Percentiles rank a stretch among this genome's conserved stretches.
Conservation (phyloP, 1,139 yeast species). For the Protomyces inouyei region DNA sequence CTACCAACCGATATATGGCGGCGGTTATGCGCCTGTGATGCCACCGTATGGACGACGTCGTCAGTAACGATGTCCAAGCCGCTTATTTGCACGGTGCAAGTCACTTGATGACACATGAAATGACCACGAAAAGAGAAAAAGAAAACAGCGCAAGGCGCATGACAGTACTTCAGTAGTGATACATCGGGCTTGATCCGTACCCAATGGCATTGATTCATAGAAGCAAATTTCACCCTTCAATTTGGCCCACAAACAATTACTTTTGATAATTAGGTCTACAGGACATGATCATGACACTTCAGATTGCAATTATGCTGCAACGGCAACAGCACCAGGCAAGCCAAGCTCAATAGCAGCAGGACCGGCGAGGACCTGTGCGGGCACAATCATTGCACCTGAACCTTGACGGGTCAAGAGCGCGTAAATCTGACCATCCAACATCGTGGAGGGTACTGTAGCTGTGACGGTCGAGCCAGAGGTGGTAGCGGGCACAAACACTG, state of each 20-base stretch:
- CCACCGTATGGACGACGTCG: background rate
- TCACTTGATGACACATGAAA: no score
- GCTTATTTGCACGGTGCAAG: no score
- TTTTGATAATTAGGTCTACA: background rate
- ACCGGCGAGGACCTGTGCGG: constrained; percentile 29
- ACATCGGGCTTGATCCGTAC: no score
- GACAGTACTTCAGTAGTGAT: no score
- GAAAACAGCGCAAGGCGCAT: no score
- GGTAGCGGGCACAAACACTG: constrained; percentile 15
- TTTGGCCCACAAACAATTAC: background rate
- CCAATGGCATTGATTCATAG: no score
- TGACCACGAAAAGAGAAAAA: no score
- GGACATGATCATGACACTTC: background rate
- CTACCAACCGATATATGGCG: background rate
- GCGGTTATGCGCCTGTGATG: background rate
- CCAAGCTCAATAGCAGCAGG: constrained; percentile 31
- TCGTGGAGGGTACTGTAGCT: constrained; percentile 24
- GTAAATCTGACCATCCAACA: constrained; percentile 30
- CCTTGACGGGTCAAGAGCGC: constrained; percentile 27
- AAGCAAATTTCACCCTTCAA: no score
- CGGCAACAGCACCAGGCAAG: constrained; percentile 18
- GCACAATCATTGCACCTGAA: constrained; percentile 22
- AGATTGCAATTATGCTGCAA: background rate
- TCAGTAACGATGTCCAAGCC: background rate
- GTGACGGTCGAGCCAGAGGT: constrained; percentile 18